These are phyloP conservation scores for Leccinum subtestaceum DNA, from an alignment of 768 basidiomycete species.

Conservation along the genomic window DNA sequence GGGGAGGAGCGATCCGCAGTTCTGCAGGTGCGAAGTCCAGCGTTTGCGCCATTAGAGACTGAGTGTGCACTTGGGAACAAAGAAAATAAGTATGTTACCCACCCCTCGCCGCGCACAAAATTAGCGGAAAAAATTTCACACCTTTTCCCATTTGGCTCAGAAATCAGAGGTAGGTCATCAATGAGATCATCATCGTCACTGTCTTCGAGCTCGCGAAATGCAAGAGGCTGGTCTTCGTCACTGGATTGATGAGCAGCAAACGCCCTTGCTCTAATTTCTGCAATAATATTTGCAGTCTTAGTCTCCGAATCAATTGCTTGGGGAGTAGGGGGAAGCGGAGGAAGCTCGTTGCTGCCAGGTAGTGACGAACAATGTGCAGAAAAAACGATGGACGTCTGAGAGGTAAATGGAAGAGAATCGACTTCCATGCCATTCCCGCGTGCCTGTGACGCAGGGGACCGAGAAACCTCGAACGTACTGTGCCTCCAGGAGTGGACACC, in stretches of 20 bases:
- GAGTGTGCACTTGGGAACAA: slow-evolving; percentile 24
- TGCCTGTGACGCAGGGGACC: background rate
- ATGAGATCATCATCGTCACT: slow-evolving; percentile 49
- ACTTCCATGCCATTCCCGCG: slow-evolving; percentile 19
- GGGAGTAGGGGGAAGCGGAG: slow-evolving; percentile 31
- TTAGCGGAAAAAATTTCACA: background rate
- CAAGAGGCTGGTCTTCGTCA: slow-evolving; percentile 38
- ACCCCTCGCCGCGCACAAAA: background rate
- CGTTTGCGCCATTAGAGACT: background rate
- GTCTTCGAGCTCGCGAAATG: slow-evolving; percentile 46
- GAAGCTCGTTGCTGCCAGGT: slow-evolving; percentile 19
- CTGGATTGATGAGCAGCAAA: slow-evolving; percentile 45
- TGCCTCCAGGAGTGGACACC: slow-evolving; percentile 45
- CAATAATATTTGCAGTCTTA: slow-evolving; percentile 60
- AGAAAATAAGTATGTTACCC: slow-evolving; percentile 17
- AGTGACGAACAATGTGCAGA: slow-evolving; percentile 22
- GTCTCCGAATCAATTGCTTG: slow-evolving; percentile 29
- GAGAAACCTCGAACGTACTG: slow-evolving; percentile 24
- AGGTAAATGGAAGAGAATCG: slow-evolving; percentile 8
- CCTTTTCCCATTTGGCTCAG: slow-evolving; percentile 8
- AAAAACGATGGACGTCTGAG: slow-evolving; percentile 14
- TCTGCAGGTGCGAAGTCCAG: background rate
- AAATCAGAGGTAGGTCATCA: slow-evolving; percentile 18
- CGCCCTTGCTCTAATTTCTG: slow-evolving; percentile 62
- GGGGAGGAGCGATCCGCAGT: slow-evolving; percentile 2